Conservation (phyloP, 108 stramenopile species). For the Nitzschia sp. region DNA sequence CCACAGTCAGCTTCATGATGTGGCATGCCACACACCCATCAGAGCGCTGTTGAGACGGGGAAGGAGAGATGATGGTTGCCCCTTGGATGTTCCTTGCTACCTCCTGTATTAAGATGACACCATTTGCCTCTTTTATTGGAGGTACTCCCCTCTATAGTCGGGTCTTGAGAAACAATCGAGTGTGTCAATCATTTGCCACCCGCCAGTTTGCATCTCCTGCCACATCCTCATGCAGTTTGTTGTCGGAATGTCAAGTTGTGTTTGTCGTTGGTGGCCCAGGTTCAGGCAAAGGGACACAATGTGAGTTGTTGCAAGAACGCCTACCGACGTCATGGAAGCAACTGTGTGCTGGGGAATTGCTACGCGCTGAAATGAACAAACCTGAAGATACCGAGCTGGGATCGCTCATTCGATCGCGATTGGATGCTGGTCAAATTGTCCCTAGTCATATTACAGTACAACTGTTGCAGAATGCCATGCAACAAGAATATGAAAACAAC, state of each 20-base stretch:
- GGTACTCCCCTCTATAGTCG: too few species aligned
- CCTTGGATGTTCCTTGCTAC: too few species aligned
- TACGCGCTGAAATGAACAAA: conserved; percentile 70
- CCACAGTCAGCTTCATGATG: too few species aligned
- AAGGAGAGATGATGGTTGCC: too few species aligned
- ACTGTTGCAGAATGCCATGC: conserved; percentile 84
- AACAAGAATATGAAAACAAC: conserved; percentile 32
- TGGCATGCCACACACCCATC: too few species aligned
- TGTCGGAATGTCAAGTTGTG: conserved; percentile 59
- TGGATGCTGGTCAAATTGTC: conserved; percentile 91
- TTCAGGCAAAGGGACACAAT: conserved; percentile 89
- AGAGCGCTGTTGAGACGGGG: too few species aligned
- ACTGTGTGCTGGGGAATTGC: conserved; percentile 91
- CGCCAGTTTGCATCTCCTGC: too few species aligned
- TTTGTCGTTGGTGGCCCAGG: conserved; percentile 97
- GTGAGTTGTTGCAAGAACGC: conserved; percentile 48
- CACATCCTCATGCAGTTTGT: background rate
- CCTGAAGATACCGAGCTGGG: conserved; percentile 65
- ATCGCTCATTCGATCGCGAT: conserved; percentile 73
- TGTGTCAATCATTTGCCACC: too few species aligned
- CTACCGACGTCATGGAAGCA: conserved; percentile 78
- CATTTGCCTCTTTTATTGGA: too few species aligned
- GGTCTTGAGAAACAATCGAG: too few species aligned
- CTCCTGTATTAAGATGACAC: too few species aligned
- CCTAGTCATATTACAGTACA: conserved; percentile 90